Evolutionary conservation across 768 basidiomycete genomes (phyloP).

Genomic region (Austroboletus eburneus): DNA sequence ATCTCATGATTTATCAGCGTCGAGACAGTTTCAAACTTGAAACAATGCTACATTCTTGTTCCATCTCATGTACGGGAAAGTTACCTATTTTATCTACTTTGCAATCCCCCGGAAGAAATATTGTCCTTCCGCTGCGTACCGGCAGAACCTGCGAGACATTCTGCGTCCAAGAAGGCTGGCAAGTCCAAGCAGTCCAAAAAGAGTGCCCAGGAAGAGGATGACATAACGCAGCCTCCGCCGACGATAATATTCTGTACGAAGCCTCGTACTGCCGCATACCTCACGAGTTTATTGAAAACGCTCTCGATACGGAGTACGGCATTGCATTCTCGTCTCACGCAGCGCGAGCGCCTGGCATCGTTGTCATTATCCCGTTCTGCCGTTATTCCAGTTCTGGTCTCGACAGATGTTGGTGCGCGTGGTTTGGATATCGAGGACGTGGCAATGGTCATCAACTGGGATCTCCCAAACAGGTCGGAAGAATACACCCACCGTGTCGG

Average conservation of each 20-base stretch:
- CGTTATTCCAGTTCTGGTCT: conserved; percentile 86
- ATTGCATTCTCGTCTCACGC: conserved; percentile 90
- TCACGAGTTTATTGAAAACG: conserved; percentile 74
- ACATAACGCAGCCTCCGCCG: conserved; percentile 77
- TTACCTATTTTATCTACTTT: conserved; percentile 87
- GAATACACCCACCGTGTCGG: conserved; percentile 98
- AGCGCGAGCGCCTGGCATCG: conserved; percentile 81
- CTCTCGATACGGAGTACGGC: conserved; percentile 82
- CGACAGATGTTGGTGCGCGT: conserved; percentile 93
- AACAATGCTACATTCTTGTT: conserved; percentile 87
- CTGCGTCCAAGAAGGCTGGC: conserved; percentile 26
- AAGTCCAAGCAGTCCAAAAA: conserved; percentile 34
- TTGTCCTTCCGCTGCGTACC: conserved; percentile 60
- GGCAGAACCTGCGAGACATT: conserved; percentile 38
- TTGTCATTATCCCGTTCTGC: conserved; percentile 83
- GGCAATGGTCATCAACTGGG: conserved; percentile 96
- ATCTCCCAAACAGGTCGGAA: conserved; percentile 83
- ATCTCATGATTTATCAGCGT: conserved; percentile 44
- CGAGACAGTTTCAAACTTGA: conserved; percentile 84
- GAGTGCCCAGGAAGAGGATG: conserved; percentile 37
- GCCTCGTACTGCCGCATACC: conserved; percentile 85
- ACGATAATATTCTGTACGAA: conserved; percentile 93
- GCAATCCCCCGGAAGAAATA: conserved; percentile 82
- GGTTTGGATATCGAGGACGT: conserved; percentile 97
- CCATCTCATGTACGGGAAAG: conserved; percentile 93